A percentile compares a stretch with the other conserved stretches of the same genome.
phyloP scores from a whole-genome alignment of 257 asterid genomes.

The Scutellaria minor region DNA sequence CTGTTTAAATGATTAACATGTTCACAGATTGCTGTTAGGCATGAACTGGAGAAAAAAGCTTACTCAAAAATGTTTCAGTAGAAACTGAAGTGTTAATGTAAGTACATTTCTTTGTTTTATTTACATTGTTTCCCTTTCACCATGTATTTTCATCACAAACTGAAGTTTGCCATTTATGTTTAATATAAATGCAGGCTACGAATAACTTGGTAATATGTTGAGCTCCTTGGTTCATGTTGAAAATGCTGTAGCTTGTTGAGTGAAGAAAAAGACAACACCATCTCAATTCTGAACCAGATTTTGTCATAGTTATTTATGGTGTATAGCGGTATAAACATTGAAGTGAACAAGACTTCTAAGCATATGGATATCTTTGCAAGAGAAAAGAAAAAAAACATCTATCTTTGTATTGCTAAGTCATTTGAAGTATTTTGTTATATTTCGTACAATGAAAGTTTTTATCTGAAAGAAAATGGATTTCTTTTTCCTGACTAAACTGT shows the following conservation, averaged over 20 bases:
- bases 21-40: conserved; percentile 70
- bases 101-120: conserved; percentile 30
- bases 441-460: conserved; percentile 41
- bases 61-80: conserved; percentile 72
- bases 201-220: conserved; percentile 13
- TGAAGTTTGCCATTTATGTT: conserved; percentile 23
- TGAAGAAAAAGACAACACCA: not conserved
- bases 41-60: conserved; percentile 59
- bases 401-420: conserved; percentile 33
- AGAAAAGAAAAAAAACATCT: conserved; percentile 24
- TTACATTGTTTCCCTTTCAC: conserved; percentile 11
- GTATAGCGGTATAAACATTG: conserved; percentile 23
- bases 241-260: conserved; percentile 18
- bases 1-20: conserved; percentile 28
- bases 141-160: conserved; percentile 10
- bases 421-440: conserved; percentile 40
- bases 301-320: conserved; percentile 35
- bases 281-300: conserved; percentile 25
- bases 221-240: conserved; percentile 7
- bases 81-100: conserved; percentile 36
- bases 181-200: conserved; percentile 37
- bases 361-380: conserved; percentile 24
- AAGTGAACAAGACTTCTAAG: conserved; percentile 22
- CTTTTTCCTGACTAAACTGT: conserved; percentile 31
- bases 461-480: conserved; percentile 41